Evolutionary conservation across 2,329 filamentous ascomycete species (phyloP), one percentile per base, ranked within the genome.

Genomic region (Achaetomium macrosporum): DNA sequence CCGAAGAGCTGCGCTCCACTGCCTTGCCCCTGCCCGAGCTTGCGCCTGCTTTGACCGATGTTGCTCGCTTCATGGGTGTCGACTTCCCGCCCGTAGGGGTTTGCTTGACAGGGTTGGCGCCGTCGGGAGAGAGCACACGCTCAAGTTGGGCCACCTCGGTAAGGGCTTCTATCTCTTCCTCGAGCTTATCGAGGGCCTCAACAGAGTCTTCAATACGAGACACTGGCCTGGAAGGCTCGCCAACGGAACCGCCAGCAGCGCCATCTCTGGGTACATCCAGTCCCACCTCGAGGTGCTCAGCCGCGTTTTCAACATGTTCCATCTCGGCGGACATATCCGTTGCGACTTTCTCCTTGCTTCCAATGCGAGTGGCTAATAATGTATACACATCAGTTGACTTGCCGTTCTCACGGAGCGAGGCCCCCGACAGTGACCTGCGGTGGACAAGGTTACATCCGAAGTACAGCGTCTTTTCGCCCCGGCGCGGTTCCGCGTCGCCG

Each of bases 181-280:
- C 81, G 15, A 85, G 71, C 55, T 73, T 71, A 61, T 85, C 82
- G 17, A 85, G 70, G 57, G 80, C 81, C 63, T 83, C 81, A 9
- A 85, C 69, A 1, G 81, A 84, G 63, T 84, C 82, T 62, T 85
- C 82, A 46, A 85, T 84, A 16, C 79, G 76, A 25, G 75, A 65
- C 36, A 66, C 63, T 42, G 66, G 53, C 11, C 54, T 42, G 6
- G 55, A 47, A 5, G 45, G 54, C 16, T 54, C 51, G 37, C 55
- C 17, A 51, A 36, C n/a, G 45, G 45, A 33, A 56, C 33, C 4
- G 47, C 33, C n/a, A 47, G 31, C 42, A 53, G 51, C 12, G 57
- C 53, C 3, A 29, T 51, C 36, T 49, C 55, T 16, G 51, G 54
- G 53, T 19, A 20, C 16, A 7, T 45, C 47, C 12, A 16, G 6